Evolutionary conservation across 192 early-diverging fungal genomes (phyloP), one percentile per base, ranked within the genome.

Genomic region (Linnemannia schmuckeri): DNA sequence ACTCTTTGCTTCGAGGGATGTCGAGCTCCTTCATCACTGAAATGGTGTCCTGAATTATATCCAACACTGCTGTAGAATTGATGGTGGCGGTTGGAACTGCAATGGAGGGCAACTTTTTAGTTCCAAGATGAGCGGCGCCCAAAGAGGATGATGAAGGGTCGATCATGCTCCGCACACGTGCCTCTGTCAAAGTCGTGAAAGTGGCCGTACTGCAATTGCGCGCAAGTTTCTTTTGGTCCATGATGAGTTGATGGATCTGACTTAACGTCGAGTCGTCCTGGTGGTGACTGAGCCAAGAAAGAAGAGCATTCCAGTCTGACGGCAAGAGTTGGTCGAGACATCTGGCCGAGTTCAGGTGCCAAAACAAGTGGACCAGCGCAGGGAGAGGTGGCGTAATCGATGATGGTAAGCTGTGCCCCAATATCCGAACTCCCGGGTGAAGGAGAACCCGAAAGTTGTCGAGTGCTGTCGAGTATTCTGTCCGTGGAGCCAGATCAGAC

Each of bases 301-400:
- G 57, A 54, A 75, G 71, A 10, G 71, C 70, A 41, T 81, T 49
- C 85, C 85, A 87, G 30, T 87, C 85, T 0, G 42, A n/a, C 30
- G 55, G 40, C 20, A 80, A 63, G 3, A 87, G 72, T n/a, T 57
- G 57, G 30, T 49, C 20, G 17, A 78, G 71, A 35, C 38, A 22
- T 1, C 70, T 40, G 38, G 57, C 41, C 20, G 49, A 66, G 13
- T 72, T 57, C 52, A 87, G 24, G 18, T 41, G n/a, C 35, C 42
- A 47, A 37, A 66, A 78, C 17, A 87, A 72, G 5, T 63, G 75
- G 1, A 55, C 66, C 30, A 87, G 66, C 1, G 72, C 85, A 9
- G 85, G 30, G 2, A 81, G 70, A 30, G 85, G 85, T 41, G 85
- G 85, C 30, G 70, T 27, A 30, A 87, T 81, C 27, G 85, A 66